Evolutionary conservation across 192 early-diverging fungal species (phyloP).

Genomic region (Backusella macrospora): DNA sequence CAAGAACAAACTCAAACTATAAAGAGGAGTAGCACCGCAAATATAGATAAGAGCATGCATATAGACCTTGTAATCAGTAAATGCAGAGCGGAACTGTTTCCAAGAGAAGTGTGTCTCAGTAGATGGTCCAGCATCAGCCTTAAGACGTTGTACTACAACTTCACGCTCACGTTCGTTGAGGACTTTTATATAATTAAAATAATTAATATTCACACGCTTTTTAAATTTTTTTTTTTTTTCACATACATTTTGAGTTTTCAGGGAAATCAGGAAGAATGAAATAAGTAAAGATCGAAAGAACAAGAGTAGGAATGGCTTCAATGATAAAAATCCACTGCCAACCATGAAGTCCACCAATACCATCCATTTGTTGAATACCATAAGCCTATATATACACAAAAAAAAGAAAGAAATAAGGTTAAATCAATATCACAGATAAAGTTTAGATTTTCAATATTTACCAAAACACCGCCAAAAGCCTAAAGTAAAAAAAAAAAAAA

Average conservation of each 20-base stretch:
- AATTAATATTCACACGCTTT: slow-evolving; percentile 6
- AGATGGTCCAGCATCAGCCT: slow-evolving; percentile 51
- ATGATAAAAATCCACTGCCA: slow-evolving; percentile 82
- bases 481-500: slow-evolving; percentile 15
- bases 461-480: slow-evolving; percentile 64
- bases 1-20: slow-evolving; percentile 68
- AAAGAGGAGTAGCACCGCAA: slow-evolving; percentile 63
- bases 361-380: slow-evolving; percentile 61
- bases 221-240: background rate
- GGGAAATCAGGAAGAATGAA: slow-evolving; percentile 57
- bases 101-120: slow-evolving; percentile 51
- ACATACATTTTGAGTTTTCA: slow-evolving; percentile 44
- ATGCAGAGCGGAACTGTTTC: slow-evolving; percentile 51
- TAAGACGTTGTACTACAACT: slow-evolving; percentile 46
- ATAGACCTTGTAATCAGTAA: slow-evolving; percentile 50
- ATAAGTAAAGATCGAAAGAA: slow-evolving; percentile 53
- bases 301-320: slow-evolving; percentile 65
- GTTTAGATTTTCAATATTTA: background rate
- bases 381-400: slow-evolving; percentile 45
- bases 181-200: slow-evolving; percentile 13
- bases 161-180: slow-evolving; percentile 49
- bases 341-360: slow-evolving; percentile 52
- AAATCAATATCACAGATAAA: background rate
- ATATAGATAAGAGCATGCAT: slow-evolving; percentile 63
- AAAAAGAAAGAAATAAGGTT: background rate